Evolutionary conservation across 768 basidiomycete genomes (phyloP), one percentile per base, ranked within the genome.

Genomic region (Piloderma croceum): DNA sequence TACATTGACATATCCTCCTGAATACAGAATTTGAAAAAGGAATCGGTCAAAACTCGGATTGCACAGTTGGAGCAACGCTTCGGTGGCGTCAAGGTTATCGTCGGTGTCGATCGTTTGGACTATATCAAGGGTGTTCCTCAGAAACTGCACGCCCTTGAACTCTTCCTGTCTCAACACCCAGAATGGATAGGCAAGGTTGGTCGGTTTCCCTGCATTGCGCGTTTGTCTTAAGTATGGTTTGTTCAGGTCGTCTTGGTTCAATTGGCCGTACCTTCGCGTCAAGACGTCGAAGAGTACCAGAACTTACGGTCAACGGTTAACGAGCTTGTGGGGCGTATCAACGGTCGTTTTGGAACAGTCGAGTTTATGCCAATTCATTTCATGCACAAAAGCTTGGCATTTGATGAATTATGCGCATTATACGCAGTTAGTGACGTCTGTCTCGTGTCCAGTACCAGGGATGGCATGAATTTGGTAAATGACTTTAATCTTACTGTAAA

Each of bases 101-200:
- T 98, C 48, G 96, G 96, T 37, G 96, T 99, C 20, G 96, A 99
- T 61, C 83, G 96, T 33, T 74, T 99, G 39, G 96, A 99, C 60
- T 99, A 99, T 66, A 98, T 99, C 81, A 99, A 99, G 73, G 96
- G 96, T 55, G 91, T 99, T 24, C 96, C 96, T 2, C 96, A 99
- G 62, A 99, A 99, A 65, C 65, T 99, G 35, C 91, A 97, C 58
- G 93, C 90, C 0, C 77, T 99, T 43, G 96, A 99, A 58, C 77
- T 94, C 31, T 99, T 99, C 77, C 75, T 99, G 23, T 80, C 85
- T 15, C 93, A 97, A 50, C 94, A 99, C 60, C 96, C 96, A 4
- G 96, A 99, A 64, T 98, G 93, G 93, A 90, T 98, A 52, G 96
- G 96, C 53, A 99, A 94, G 74, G 87, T 81, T 36, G 24, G 67